Evolutionary conservation across 805 yeast species (phyloP).

Genomic region (Yarrowia divulgata): DNA sequence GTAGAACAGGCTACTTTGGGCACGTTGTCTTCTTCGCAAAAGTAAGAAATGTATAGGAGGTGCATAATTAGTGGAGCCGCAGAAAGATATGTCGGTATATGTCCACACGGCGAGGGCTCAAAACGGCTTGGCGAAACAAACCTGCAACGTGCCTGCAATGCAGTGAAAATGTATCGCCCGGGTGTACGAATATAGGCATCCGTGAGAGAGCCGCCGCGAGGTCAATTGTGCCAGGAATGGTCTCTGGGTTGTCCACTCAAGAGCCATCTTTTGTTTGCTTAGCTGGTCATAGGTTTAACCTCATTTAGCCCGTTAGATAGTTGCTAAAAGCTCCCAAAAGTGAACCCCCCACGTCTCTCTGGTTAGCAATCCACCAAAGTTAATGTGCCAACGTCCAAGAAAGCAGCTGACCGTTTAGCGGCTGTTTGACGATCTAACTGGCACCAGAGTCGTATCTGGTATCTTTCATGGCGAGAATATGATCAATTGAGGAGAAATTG

Average conservation of each 20-base stretch:
- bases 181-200: background rate
- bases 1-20: background rate
- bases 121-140: constrained; percentile 1
- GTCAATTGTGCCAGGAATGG: background rate
- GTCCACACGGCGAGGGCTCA: constrained; percentile 2
- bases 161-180: constrained; percentile 3
- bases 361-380: constrained; percentile 12
- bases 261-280: constrained; percentile 2
- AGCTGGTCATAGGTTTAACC: constrained; percentile 2
- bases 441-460: background rate
- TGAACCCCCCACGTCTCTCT: constrained; percentile 4
- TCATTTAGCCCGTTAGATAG: constrained; percentile 1
- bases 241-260: background rate
- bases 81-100: constrained; percentile 2
- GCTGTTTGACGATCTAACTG: background rate
- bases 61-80: constrained; percentile 7
- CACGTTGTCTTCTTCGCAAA: constrained; percentile 10
- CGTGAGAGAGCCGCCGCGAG: background rate
- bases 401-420: background rate
- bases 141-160: constrained; percentile 10
- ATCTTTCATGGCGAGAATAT: background rate
- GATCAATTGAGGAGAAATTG: background rate
- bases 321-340: constrained; percentile 8
- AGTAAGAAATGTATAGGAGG: background rate
- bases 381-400: background rate